These are phyloP conservation scores for Saprolegnia diclina DNA, from an alignment of 352 stramenopile genomes.

Conservation along the genomic window DNA sequence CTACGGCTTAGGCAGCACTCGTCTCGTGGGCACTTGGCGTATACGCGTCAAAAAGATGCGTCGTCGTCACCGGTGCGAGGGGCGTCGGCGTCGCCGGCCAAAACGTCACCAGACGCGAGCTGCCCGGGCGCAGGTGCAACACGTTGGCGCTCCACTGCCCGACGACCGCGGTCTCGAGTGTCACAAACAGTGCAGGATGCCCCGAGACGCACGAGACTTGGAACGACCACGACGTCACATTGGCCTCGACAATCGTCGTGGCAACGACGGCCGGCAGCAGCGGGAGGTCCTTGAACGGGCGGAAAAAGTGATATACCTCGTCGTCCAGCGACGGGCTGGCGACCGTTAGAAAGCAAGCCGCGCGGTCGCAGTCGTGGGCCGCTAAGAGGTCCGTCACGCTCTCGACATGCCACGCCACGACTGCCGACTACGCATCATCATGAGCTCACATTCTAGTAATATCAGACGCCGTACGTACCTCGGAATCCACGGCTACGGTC, in stretches of 20 bases:
- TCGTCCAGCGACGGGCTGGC: conserved; percentile 38
- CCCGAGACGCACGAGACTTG: conserved; percentile 37
- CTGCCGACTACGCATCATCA: conserved; percentile 38
- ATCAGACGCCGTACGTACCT: too few species aligned
- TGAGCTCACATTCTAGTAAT: conserved; percentile 17
- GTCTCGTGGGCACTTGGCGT: too few species aligned
- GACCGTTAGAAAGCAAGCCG: conserved; percentile 54
- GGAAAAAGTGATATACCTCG: conserved; percentile 53
- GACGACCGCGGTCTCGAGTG: conserved; percentile 44
- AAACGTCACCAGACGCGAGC: neutral
- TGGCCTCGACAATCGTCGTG: conserved; percentile 24
- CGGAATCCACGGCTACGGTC: too few species aligned
- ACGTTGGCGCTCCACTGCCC: conserved; percentile 71
- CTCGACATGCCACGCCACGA: conserved; percentile 33
- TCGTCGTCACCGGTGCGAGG: neutral
- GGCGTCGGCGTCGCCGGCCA: neutral
- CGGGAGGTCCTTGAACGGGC: conserved; percentile 56
- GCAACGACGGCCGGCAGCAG: conserved; percentile 37
- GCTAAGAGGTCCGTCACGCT: neutral
- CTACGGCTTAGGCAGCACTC: too few species aligned
- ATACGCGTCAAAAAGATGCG: neutral
- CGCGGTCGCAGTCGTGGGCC: conserved; percentile 32
- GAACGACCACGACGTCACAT: conserved; percentile 35
- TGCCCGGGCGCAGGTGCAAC: conserved; percentile 61
- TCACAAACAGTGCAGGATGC: conserved; percentile 73